These are phyloP conservation scores for Trametes polyzona DNA, from an alignment of 1,284 basidiomycete species.

Conservation along the genomic window DNA sequence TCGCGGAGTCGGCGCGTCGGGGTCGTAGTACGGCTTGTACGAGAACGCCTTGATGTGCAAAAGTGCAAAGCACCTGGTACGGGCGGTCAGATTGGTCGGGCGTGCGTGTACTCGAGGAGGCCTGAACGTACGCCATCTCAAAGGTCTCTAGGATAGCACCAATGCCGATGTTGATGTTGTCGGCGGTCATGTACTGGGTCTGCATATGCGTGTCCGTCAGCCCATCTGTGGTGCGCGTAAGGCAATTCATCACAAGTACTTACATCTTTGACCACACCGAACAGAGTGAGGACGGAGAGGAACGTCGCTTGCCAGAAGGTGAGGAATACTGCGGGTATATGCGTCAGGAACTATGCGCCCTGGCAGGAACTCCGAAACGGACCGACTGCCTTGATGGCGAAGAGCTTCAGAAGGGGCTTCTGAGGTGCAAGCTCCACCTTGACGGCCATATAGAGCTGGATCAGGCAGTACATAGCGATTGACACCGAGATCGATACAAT, in stretches of 20 bases:
- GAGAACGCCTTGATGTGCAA: slow-evolving; percentile 78
- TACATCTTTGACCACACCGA: slow-evolving; percentile 71
- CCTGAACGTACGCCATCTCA: slow-evolving; percentile 74
- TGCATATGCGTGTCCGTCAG: slow-evolving; percentile 26
- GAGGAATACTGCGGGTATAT: slow-evolving; percentile 65
- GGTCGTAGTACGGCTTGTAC: slow-evolving; percentile 63
- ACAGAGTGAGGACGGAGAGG: slow-evolving; percentile 61
- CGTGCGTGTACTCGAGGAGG: too few relatives aligned
- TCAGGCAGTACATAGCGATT: slow-evolving; percentile 78
- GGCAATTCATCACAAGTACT: too few relatives aligned
- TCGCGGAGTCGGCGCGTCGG: slow-evolving; percentile 48
- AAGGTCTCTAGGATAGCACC: slow-evolving; percentile 72
- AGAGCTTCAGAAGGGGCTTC: slow-evolving; percentile 72
- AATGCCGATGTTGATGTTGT: slow-evolving; percentile 76
- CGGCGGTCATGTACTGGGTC: slow-evolving; percentile 72
- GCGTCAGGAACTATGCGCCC: too few relatives aligned
- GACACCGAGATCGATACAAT: slow-evolving; percentile 78
- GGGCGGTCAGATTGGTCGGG: not conserved
- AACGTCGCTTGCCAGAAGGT: slow-evolving; percentile 81
- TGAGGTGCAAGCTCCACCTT: slow-evolving; percentile 59
- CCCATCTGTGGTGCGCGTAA: too few relatives aligned
- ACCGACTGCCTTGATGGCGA: slow-evolving; percentile 77
- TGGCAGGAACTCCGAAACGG: slow-evolving; percentile 24
- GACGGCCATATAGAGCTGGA: slow-evolving; percentile 75
- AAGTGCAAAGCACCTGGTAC: slow-evolving; percentile 61